phyloP scores from a whole-genome alignment of 805 yeast genomes.

The Saturnispora serradocipensis region DNA sequence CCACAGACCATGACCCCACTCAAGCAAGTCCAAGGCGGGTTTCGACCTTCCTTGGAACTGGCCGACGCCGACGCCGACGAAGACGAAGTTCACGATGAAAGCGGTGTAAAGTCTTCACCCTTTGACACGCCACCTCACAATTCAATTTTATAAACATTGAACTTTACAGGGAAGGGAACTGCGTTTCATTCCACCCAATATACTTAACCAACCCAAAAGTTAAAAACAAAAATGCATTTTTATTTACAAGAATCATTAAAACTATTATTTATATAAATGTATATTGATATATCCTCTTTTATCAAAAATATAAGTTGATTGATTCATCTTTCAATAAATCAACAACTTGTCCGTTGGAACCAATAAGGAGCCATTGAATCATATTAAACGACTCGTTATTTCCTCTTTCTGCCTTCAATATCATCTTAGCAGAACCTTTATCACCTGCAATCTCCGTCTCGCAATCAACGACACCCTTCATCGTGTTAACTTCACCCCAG shows the following conservation, averaged over 20 bases:
- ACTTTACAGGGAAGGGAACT: background rate
- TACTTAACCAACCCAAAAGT: background rate
- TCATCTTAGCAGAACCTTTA: constrained; percentile 41
- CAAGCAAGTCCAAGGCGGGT: background rate
- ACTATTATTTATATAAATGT: background rate
- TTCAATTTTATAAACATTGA: background rate
- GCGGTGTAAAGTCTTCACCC: constrained; percentile 5
- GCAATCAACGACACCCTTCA: constrained; percentile 71
- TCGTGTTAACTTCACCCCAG: constrained; percentile 73
- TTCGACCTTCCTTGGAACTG: background rate
- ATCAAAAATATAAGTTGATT: constrained; percentile 3
- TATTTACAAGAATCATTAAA: background rate
- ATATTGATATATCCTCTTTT: background rate
- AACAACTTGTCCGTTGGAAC: constrained; percentile 38
- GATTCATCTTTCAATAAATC: constrained; percentile 13
- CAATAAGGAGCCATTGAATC: constrained; percentile 48
- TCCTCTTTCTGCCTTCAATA: constrained; percentile 53
- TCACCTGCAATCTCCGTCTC: constrained; percentile 63
- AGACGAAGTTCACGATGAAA: background rate
- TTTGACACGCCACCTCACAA: constrained; percentile 13
- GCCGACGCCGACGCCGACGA: background rate
- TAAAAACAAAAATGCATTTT: background rate
- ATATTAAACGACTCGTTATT: constrained; percentile 53
- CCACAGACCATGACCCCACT: background rate
- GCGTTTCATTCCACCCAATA: background rate